Evolutionary conservation across 345 rosid species (phyloP).

Genomic region (Gossypium australe): DNA sequence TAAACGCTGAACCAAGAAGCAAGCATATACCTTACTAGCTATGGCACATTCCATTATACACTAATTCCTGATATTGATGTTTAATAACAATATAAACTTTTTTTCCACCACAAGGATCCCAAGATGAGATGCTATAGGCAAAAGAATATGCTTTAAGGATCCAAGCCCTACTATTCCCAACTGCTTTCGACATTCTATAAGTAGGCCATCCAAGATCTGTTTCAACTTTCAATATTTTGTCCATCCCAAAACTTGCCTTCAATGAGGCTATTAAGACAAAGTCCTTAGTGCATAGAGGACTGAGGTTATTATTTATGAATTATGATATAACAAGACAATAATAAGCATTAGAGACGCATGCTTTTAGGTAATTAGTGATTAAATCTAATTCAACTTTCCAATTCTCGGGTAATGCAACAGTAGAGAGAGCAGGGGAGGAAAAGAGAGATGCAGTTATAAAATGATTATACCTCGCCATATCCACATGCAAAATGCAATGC

Average conservation of each 20-base stretch:
- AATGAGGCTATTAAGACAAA: background rate
- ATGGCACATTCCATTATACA: background rate
- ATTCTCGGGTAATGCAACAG: background rate
- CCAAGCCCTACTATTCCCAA: background rate
- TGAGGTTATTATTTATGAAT: background rate
- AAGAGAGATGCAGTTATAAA: background rate
- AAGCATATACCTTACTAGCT: background rate
- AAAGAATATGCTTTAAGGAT: background rate
- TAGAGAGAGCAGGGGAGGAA: background rate
- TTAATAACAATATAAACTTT: background rate
- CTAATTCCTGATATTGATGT: background rate
- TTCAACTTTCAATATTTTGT: background rate
- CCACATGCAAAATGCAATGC: conserved; percentile 99
- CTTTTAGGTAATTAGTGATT: background rate
- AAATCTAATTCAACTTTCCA: background rate
- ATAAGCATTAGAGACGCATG: background rate
- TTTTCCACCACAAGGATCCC: background rate
- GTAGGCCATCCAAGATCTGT: background rate
- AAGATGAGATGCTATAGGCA: background rate
- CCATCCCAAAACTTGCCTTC: background rate
- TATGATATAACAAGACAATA: background rate
- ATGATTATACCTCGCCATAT: conserved; percentile 81
- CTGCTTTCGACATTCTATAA: background rate
- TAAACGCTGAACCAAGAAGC: background rate
- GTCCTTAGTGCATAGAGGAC: background rate